Percentiles rank a stretch among this genome's conserved stretches.
These are phyloP conservation scores for Hyphochytrium catenoides DNA, from an alignment of 352 stramenopile genomes.

Conservation along the genomic window DNA sequence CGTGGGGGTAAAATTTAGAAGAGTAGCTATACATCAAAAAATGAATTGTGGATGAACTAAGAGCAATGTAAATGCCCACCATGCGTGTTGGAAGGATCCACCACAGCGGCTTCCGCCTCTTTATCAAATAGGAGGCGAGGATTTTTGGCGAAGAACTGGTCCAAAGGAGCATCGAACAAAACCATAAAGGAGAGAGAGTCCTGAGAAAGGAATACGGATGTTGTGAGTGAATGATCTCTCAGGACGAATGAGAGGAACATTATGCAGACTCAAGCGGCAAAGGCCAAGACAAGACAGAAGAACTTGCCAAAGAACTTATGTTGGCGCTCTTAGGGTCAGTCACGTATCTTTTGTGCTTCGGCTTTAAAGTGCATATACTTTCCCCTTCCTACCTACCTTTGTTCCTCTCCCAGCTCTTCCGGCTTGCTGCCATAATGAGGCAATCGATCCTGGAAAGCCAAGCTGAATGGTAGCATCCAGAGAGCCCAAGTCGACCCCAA, in stretches of 20 bases:
- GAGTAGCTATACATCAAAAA: constrained; percentile 68
- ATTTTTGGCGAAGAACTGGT: constrained; percentile 63
- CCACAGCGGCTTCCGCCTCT: constrained; percentile 33
- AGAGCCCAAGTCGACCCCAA: constrained; percentile 83
- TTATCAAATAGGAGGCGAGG: constrained; percentile 39
- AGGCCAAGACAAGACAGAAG: too few relatives aligned
- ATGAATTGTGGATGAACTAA: constrained; percentile 84
- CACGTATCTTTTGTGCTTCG: too few relatives aligned
- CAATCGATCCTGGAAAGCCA: constrained; percentile 70
- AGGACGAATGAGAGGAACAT: too few relatives aligned
- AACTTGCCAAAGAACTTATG: too few relatives aligned
- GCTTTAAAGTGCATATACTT: too few relatives aligned
- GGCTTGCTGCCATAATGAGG: constrained; percentile 87
- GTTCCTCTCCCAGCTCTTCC: constrained; percentile 71
- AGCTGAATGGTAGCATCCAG: constrained; percentile 89
- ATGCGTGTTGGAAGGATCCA: constrained; percentile 59
- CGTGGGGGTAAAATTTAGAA: constrained; percentile 23
- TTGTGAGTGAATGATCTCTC: not conserved
- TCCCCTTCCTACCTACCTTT: constrained; percentile 1
- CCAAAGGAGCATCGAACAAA: constrained; percentile 77
- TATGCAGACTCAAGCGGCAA: too few relatives aligned
- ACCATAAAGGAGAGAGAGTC: constrained; percentile 76
- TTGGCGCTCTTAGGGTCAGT: too few relatives aligned
- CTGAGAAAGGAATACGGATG: constrained; percentile 13
- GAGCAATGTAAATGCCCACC: constrained; percentile 70